phyloP scores from a whole-genome alignment of 441 rosid species.

The Lagerstroemia fauriei region DNA sequence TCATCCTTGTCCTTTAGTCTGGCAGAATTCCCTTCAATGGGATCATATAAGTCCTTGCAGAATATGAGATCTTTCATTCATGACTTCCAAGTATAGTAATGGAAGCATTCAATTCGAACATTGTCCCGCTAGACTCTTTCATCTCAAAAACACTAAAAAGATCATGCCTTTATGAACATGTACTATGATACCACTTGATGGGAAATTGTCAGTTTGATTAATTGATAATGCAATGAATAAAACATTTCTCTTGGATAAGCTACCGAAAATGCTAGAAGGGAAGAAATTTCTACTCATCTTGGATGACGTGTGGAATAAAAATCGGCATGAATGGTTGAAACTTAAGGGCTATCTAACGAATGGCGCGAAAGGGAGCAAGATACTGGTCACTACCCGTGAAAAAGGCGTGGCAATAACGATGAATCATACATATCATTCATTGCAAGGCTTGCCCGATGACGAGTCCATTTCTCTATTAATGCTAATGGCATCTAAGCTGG shows the following conservation, averaged over 20 bases:
- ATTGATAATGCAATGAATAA: too few relatives aligned
- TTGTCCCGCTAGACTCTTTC: too few relatives aligned
- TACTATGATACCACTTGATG: too few relatives aligned
- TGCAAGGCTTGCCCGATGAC: slow-evolving; percentile 6
- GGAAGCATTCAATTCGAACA: too few relatives aligned
- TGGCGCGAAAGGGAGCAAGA: slow-evolving; percentile 8
- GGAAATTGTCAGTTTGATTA: too few relatives aligned
- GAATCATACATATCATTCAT: not conserved
- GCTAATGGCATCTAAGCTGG: not conserved
- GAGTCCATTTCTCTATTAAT: slow-evolving; percentile 13
- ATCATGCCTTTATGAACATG: too few relatives aligned
- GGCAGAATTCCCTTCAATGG: too few relatives aligned
- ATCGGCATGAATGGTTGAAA: not conserved
- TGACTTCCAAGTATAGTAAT: too few relatives aligned
- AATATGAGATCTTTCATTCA: too few relatives aligned
- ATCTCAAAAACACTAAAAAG: too few relatives aligned
- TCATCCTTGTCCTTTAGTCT: too few relatives aligned
- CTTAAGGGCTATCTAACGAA: not conserved
- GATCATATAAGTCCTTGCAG: too few relatives aligned
- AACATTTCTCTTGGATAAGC: not conserved
- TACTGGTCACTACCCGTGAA: slow-evolving; percentile 24
- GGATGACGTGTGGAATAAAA: not conserved
- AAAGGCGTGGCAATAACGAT: slow-evolving; percentile 15
- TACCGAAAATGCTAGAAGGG: slow-evolving; percentile 1
- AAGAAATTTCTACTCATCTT: slow-evolving; percentile 17